phyloP scores from a whole-genome alignment of 805 yeast genomes.

The Candida easanensis region DNA sequence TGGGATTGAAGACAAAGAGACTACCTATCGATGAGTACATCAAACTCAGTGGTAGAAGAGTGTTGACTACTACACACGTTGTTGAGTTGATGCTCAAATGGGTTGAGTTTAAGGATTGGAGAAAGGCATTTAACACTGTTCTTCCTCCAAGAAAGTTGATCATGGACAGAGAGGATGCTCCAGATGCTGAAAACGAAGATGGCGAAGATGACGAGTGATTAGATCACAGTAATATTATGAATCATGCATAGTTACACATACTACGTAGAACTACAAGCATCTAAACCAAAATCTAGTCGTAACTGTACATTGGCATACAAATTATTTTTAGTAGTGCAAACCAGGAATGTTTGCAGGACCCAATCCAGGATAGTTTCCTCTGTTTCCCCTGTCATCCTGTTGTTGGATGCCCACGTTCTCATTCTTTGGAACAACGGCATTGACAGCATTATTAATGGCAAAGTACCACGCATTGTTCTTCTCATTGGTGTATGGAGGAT shows the following conservation, averaged over 20 bases:
- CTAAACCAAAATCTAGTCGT: too few species aligned
- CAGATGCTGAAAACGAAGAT: neutral
- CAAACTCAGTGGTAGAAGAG: conserved; percentile 79
- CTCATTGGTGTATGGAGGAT: conserved; percentile 72
- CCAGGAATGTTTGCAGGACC: conserved; percentile 14
- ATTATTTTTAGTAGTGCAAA: conserved; percentile 13
- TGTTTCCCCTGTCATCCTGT: neutral
- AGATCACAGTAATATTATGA: neutral
- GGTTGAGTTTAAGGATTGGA: conserved; percentile 82
- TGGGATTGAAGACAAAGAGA: conserved; percentile 71
- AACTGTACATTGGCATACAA: too few species aligned
- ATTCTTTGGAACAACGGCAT: conserved; percentile 32
- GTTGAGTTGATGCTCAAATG: conserved; percentile 80
- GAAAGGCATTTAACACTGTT: conserved; percentile 77
- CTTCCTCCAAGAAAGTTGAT: conserved; percentile 71
- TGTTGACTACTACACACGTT: conserved; percentile 93
- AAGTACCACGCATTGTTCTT: conserved; percentile 57
- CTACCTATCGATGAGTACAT: conserved; percentile 87
- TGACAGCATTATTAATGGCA: conserved; percentile 37
- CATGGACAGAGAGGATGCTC: conserved; percentile 10
- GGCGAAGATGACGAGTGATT: neutral
- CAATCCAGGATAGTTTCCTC: conserved; percentile 10
- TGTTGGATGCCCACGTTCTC: conserved; percentile 25
- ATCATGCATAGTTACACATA: too few species aligned
- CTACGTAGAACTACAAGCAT: too few species aligned